phyloP scores from a whole-genome alignment of 179 eudicot species.

The Sideroxylon spinosum region DNA sequence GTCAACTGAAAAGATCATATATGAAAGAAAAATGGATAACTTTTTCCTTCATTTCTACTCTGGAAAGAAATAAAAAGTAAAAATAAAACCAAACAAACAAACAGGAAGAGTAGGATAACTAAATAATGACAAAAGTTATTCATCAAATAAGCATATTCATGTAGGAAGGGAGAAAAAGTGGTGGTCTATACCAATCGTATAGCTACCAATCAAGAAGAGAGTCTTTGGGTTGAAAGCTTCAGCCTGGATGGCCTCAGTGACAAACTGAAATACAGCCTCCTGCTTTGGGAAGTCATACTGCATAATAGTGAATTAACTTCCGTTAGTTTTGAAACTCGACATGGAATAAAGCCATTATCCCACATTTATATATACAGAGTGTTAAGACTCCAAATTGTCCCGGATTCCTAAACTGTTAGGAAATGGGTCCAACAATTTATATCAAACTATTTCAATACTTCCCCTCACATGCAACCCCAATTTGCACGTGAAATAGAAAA shows the following conservation, averaged over 20 bases:
- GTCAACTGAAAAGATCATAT: not conserved
- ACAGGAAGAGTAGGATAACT: slow-evolving; percentile 8
- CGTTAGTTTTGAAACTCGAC: not conserved
- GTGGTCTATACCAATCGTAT: slow-evolving; percentile 65
- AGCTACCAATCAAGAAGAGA: slow-evolving; percentile 89
- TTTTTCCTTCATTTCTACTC: not conserved
- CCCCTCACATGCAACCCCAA: too few species aligned
- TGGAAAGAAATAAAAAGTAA: not conserved
- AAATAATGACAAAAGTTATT: not conserved
- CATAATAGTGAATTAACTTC: slow-evolving; percentile 25
- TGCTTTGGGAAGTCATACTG: slow-evolving; percentile 97
- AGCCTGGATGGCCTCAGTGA: slow-evolving; percentile 93
- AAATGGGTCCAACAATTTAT: too few species aligned
- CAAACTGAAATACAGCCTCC: slow-evolving; percentile 84
- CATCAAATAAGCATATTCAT: not conserved
- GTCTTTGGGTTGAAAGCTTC: slow-evolving; percentile 89
- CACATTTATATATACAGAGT: not conserved
- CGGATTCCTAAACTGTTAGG: too few species aligned
- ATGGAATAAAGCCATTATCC: not conserved
- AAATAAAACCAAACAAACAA: too few species aligned
- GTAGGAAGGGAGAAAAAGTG: slow-evolving; percentile 14
- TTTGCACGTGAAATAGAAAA: too few species aligned
- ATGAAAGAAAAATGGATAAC: not conserved
- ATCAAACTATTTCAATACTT: too few species aligned
- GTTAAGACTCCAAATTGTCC: too few species aligned